Evolutionary conservation across 768 basidiomycete genomes (phyloP).

Genomic region (Termitomyces sp.): DNA sequence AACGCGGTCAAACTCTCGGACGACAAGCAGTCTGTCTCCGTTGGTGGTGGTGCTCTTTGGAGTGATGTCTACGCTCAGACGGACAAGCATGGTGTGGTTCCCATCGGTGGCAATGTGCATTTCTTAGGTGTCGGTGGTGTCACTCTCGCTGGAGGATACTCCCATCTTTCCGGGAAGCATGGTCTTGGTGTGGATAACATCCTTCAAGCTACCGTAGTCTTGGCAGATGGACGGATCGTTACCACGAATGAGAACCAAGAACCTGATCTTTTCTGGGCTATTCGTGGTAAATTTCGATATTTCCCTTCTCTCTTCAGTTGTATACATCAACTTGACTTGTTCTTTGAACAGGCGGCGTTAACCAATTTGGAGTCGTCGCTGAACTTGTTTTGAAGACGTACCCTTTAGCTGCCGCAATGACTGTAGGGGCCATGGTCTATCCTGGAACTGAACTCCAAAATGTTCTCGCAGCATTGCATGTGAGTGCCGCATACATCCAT

Average conservation of each 20-base stretch:
- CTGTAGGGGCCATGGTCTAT: conserved; percentile 10
- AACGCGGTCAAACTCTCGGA: conserved; percentile 2
- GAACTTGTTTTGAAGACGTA: conserved; percentile 15
- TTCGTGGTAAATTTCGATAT: conserved; percentile 12
- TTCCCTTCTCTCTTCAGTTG: not conserved
- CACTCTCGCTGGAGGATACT: conserved; percentile 10
- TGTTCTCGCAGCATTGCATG: conserved; percentile 7
- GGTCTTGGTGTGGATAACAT: conserved; percentile 15
- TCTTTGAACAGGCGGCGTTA: conserved; percentile 11
- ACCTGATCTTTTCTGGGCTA: conserved; percentile 22
- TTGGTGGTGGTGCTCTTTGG: conserved; percentile 13
- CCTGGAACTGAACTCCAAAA: conserved; percentile 8
- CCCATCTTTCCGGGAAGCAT: conserved; percentile 1
- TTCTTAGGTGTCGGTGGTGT: conserved; percentile 11
- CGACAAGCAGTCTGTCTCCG: conserved; percentile 8
- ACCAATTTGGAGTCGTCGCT: conserved; percentile 18
- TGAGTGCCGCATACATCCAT: not conserved
- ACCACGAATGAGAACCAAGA: conserved; percentile 11
- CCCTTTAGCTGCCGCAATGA: conserved; percentile 2
- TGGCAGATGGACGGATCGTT: conserved; percentile 16
- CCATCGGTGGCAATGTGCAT: conserved; percentile 12
- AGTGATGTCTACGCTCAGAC: conserved; percentile 12
- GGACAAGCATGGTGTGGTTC: conserved; percentile 4
- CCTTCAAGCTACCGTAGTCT: conserved; percentile 14
- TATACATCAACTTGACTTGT: not conserved